These are phyloP conservation scores for Raphanus sativus DNA, from an alignment of 345 rosid genomes.

Conservation along the genomic window DNA sequence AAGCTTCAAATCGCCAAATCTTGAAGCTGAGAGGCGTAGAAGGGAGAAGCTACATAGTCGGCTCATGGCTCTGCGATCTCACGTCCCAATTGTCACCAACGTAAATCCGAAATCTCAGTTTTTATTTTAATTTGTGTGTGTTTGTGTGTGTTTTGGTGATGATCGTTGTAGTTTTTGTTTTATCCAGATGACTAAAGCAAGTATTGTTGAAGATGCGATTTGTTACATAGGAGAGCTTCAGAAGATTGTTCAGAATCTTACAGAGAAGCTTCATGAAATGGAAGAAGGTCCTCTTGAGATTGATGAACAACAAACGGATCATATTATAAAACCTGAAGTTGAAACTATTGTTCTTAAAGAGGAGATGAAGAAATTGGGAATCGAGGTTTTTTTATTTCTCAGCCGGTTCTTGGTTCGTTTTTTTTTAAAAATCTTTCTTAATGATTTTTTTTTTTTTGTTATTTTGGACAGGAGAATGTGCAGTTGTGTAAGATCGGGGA, in stretches of 20 bases:
- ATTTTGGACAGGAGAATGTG: constrained; percentile 54
- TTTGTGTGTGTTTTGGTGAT: neutral
- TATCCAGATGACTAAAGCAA: constrained; percentile 75
- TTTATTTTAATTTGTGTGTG: neutral
- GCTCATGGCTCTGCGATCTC: constrained; percentile 69
- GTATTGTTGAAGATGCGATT: constrained; percentile 82
- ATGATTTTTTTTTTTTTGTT: neutral
- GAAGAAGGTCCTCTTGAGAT: constrained; percentile 42
- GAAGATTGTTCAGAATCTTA: constrained; percentile 46
- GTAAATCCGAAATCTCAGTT: constrained; percentile 32
- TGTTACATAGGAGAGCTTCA: constrained; percentile 67
- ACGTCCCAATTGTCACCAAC: constrained; percentile 86
- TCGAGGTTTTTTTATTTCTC: constrained; percentile 47
- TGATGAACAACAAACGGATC: constrained; percentile 32
- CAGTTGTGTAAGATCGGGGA: constrained; percentile 51
- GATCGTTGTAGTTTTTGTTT: neutral
- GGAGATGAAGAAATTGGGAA: constrained; percentile 47
- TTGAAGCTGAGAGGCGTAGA: constrained; percentile 74
- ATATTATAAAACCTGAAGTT: constrained; percentile 11
- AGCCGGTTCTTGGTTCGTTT: neutral
- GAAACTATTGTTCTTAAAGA: constrained; percentile 39
- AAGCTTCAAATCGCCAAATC: constrained; percentile 67
- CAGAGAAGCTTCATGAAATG: constrained; percentile 57
- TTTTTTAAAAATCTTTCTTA: neutral
- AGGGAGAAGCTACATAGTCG: constrained; percentile 72